A percentile compares a stretch with the other conserved stretches of the same genome.
Conservation (phyloP, 306 rosid genomes). For the Vicia sativa region DNA sequence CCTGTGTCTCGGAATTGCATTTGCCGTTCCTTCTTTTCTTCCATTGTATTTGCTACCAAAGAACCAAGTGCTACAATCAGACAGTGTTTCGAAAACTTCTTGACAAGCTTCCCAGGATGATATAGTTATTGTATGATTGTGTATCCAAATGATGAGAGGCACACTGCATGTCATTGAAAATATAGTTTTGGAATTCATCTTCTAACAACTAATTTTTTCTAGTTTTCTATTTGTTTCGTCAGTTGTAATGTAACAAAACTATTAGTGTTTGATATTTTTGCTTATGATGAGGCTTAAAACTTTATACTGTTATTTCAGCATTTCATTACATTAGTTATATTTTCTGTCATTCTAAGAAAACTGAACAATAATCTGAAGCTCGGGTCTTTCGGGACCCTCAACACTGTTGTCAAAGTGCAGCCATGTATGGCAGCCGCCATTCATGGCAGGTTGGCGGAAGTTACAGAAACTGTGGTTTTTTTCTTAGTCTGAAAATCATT, state of each 20-base stretch:
- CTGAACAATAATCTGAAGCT: conserved; percentile 1
- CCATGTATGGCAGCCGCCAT: too few relatives aligned
- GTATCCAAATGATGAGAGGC: conserved; percentile 23
- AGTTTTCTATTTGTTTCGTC: conserved; percentile 6
- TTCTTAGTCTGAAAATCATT: too few relatives aligned
- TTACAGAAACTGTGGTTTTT: too few relatives aligned
- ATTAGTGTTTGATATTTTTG: conserved; percentile 1
- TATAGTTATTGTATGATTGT: conserved; percentile 16
- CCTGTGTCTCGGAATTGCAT: conserved; percentile 64
- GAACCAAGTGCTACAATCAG: conserved; percentile 37
- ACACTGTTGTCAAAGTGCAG: too few relatives aligned
- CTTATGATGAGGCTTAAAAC: neutral
- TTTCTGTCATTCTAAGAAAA: neutral
- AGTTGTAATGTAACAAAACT: conserved; percentile 24
- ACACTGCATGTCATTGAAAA: conserved; percentile 12
- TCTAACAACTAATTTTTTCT: conserved; percentile 12
- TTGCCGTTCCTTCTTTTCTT: conserved; percentile 59
- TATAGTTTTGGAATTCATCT: conserved; percentile 18
- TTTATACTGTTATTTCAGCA: conserved; percentile 4
- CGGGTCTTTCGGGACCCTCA: neutral
- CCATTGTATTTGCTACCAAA: conserved; percentile 59
- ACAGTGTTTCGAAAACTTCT: conserved; percentile 52
- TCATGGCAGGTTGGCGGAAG: too few relatives aligned
- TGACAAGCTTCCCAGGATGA: conserved; percentile 33
- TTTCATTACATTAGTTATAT: neutral